Conservation (phyloP, 1,284 basidiomycete species). For the Sporisorium iseilematis-ciliati region DNA sequence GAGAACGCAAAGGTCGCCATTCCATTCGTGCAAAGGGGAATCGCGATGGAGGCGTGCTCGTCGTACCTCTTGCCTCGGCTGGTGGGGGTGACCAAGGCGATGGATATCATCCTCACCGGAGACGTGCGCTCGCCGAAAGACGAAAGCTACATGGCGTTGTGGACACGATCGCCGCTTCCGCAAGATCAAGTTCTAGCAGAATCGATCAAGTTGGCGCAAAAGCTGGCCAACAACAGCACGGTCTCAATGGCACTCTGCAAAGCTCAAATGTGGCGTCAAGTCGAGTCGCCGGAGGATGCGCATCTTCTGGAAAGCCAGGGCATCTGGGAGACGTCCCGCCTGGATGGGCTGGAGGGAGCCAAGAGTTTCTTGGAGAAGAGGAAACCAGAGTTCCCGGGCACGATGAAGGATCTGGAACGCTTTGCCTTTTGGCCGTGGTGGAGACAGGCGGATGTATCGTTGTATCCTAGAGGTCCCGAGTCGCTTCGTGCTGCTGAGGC, state of each 20-base stretch:
- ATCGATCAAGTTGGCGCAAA: slow-evolving; percentile 46
- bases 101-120: slow-evolving; percentile 57
- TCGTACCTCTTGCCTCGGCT: slow-evolving; percentile 54
- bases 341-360: slow-evolving; percentile 56
- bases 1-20: slow-evolving; percentile 56
- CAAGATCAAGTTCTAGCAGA: slow-evolving; percentile 44
- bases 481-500: slow-evolving; percentile 26
- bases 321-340: slow-evolving; percentile 43
- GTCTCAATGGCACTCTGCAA: slow-evolving; percentile 61
- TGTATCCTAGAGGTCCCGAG: slow-evolving; percentile 31
- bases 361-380: slow-evolving; percentile 58
- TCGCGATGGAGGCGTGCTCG: slow-evolving; percentile 57
- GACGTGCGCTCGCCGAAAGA: slow-evolving; percentile 45
- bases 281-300: slow-evolving; percentile 49
- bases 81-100: slow-evolving; percentile 53
- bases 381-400: slow-evolving; percentile 43
- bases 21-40: slow-evolving; percentile 61
- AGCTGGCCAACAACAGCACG: slow-evolving; percentile 48
- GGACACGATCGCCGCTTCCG: slow-evolving; percentile 29
- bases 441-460: slow-evolving; percentile 45
- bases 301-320: slow-evolving; percentile 55
- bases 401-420: slow-evolving; percentile 44
- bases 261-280: slow-evolving; percentile 49
- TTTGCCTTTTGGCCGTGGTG: slow-evolving; percentile 63
- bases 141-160: slow-evolving; percentile 33